These are phyloP conservation scores for Pythium scleroteichum DNA, from an alignment of 352 stramenopile genomes.

Conservation along the genomic window DNA sequence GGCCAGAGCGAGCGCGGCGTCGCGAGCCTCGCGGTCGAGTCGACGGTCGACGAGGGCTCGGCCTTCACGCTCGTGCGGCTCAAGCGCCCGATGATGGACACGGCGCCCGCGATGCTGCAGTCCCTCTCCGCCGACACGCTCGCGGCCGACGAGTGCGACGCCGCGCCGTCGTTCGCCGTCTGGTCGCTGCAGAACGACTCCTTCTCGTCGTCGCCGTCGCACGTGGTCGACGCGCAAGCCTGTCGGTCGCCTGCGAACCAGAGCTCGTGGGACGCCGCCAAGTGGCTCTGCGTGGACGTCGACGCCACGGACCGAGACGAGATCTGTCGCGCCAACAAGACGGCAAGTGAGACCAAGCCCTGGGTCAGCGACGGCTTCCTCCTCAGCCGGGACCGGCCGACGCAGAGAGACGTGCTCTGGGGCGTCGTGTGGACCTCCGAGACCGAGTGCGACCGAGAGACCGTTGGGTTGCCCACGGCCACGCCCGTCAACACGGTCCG, in stretches of 20 bases:
- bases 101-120: constrained; percentile 7
- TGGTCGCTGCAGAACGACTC: neutral
- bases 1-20: neutral
- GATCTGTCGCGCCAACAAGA: neutral
- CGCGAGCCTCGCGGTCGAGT: neutral
- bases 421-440: constrained; percentile 15
- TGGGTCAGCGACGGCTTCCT: constrained; percentile 18
- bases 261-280: neutral
- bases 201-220: neutral
- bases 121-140: neutral
- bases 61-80: constrained; percentile 14
- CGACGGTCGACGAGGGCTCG: neutral
- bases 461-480: constrained; percentile 3
- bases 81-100: neutral
- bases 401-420: constrained; percentile 14
- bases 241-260: too few species aligned
- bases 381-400: constrained; percentile 5
- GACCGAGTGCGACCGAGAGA: constrained; percentile 6
- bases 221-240: too few species aligned
- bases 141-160: neutral
- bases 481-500: constrained; percentile 19
- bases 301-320: neutral
- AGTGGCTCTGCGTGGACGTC: constrained; percentile 26
- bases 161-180: neutral
- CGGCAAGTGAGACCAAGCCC: neutral